These are phyloP conservation scores for Mytilinidion resinicola DNA, from an alignment of 495 filamentous ascomycete genomes.

Conservation along the genomic window DNA sequence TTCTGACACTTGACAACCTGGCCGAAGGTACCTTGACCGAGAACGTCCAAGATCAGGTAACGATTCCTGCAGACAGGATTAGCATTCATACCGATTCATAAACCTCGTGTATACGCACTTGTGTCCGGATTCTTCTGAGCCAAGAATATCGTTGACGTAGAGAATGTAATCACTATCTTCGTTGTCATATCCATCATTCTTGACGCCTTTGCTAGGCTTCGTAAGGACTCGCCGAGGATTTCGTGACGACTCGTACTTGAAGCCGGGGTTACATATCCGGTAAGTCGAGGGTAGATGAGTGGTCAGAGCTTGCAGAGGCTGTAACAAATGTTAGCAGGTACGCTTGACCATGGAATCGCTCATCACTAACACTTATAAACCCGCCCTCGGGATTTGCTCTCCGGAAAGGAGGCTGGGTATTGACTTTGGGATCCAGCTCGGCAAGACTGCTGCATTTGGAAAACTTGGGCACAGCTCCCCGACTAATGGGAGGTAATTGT, in stretches of 20 bases:
- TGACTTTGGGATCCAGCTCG: slow-evolving; percentile 77
- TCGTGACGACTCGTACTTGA: slow-evolving; percentile 99
- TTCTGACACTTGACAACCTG: slow-evolving; percentile 99
- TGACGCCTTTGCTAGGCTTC: slow-evolving; percentile 98
- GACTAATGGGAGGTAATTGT: slow-evolving; percentile 40
- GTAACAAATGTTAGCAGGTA: slow-evolving; percentile 1
- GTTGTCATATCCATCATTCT: slow-evolving; percentile 99
- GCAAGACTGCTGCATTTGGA: slow-evolving; percentile 62
- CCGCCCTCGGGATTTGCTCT: slow-evolving; percentile 95
- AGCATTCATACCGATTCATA: neutral
- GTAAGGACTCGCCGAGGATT: slow-evolving; percentile 95
- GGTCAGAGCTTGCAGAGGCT: slow-evolving; percentile 96
- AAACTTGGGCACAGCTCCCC: slow-evolving; percentile 79
- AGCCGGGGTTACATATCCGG: slow-evolving; percentile 93
- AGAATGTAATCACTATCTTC: slow-evolving; percentile 99
- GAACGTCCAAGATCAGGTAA: slow-evolving; percentile 94
- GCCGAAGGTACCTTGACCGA: slow-evolving; percentile 98
- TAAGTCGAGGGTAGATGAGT: slow-evolving; percentile 91
- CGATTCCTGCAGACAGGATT: slow-evolving; percentile 60
- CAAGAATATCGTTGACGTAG: slow-evolving; percentile 97
- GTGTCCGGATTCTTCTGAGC: slow-evolving; percentile 94
- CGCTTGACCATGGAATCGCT: slow-evolving; percentile 8
- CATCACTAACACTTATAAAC: slow-evolving; percentile 83
- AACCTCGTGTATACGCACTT: slow-evolving; percentile 56
- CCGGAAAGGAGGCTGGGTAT: slow-evolving; percentile 80